These are phyloP conservation scores for Penicillium hordei DNA, from an alignment of 2,329 filamentous ascomycete species.

Conservation along the genomic window DNA sequence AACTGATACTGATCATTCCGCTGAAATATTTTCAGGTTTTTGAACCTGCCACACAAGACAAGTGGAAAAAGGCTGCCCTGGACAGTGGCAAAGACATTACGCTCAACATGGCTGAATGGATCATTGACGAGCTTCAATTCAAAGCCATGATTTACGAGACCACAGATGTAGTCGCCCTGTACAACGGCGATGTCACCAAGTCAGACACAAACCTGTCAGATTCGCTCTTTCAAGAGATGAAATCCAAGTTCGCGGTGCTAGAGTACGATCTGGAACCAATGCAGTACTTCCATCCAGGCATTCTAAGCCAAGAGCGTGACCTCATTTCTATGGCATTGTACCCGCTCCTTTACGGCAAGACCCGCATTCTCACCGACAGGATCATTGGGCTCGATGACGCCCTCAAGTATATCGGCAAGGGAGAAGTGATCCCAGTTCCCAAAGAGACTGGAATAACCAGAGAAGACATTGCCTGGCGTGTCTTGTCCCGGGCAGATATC, in stretches of 20 bases:
- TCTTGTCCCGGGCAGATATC: constrained; percentile 29
- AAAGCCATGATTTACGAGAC: constrained; percentile 51
- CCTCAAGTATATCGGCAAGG: constrained; percentile 24
- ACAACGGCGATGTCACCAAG: constrained; percentile 55
- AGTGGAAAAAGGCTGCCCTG: constrained; percentile 34
- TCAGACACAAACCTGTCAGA: constrained; percentile 50
- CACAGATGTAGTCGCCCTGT: constrained; percentile 44
- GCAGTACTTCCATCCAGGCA: constrained; percentile 63
- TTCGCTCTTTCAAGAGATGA: constrained; percentile 45
- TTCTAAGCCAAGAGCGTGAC: constrained; percentile 57
- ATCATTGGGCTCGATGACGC: constrained; percentile 29
- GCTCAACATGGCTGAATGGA: constrained; percentile 38
- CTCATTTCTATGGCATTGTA: constrained; percentile 65
- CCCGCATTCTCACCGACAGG: constrained; percentile 30
- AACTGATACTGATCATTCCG: not conserved
- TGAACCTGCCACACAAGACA: constrained; percentile 30
- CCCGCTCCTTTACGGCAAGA: constrained; percentile 49
- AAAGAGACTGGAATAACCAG: constrained; percentile 32
- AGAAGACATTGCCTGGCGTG: constrained; percentile 34
- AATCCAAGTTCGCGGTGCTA: constrained; percentile 46
- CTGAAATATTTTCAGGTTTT: constrained; percentile 26
- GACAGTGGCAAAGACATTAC: constrained; percentile 31
- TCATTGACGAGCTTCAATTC: constrained; percentile 51
- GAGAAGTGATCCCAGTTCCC: constrained; percentile 27
- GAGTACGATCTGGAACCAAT: constrained; percentile 51